Conservation (phyloP, 306 rosid species). For the Gastrolobium villosum region DNA sequence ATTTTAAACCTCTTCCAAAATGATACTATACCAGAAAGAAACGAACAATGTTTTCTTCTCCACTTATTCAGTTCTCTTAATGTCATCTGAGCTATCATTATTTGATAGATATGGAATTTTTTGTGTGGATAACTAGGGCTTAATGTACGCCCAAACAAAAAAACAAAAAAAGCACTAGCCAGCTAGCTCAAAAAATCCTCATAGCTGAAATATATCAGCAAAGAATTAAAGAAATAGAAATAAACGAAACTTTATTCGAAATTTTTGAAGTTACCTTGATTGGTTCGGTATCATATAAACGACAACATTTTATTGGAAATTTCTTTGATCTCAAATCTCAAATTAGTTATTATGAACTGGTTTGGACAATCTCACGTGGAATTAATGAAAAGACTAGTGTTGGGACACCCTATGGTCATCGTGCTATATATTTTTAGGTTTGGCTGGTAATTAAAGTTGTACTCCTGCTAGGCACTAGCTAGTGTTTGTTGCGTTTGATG, state of each 20-base stretch:
- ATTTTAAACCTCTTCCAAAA: too few relatives aligned
- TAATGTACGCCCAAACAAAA: neutral
- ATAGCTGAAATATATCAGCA: neutral
- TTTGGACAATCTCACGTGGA: neutral
- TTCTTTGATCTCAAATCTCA: neutral
- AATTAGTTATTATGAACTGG: neutral
- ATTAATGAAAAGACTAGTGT: neutral
- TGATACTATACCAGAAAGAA: too few relatives aligned
- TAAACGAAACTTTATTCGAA: neutral
- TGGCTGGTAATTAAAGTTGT: slow-evolving; percentile 25
- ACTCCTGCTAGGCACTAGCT: too few relatives aligned
- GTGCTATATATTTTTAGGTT: slow-evolving; percentile 25
- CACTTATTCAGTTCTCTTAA: too few relatives aligned
- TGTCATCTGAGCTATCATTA: too few relatives aligned
- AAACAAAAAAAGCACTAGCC: neutral
- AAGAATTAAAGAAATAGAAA: neutral
- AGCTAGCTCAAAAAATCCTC: neutral
- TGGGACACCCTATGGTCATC: neutral
- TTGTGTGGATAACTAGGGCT: too few relatives aligned
- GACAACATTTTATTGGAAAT: neutral
- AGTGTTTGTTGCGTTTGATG: slow-evolving; percentile 1
- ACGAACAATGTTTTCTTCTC: too few relatives aligned
- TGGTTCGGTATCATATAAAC: neutral
- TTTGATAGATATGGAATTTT: too few relatives aligned
- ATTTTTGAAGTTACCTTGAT: neutral